Base-by-base conservation (phyloP, 2,329 filamentous ascomycete genomes). In the Diaporthe citrichinensis region DNA sequence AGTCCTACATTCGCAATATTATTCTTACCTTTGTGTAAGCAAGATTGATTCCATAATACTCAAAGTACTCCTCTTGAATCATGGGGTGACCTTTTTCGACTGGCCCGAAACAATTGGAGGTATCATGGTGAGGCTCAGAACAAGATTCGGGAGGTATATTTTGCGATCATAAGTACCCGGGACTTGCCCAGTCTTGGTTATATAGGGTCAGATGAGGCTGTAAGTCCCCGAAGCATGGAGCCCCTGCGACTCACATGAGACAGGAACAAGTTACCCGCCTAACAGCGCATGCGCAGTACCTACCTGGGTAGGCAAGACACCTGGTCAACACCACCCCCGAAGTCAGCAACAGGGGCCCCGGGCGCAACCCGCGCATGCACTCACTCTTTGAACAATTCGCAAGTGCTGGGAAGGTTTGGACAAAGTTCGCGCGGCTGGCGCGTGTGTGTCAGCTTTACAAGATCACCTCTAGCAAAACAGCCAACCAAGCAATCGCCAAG, bases 171-270 rank as follows among this genome's bases (percentile, higher is more conserved):
- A 68, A 51, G 46, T 34, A 2, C 41, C 28, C 36, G 25, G 15
- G 17, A 6, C 25, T 41, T 17, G 14, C 15, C 7, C 25, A 3
- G 31, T 7, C 10, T 20, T 25, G 15, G 15, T 7, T 39, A 46
- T 46, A 23, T 4, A 12, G 5, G n/a, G 5, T 17, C 17, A 10
- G n/a, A 46, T 23, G 20, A 10, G 15, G 17, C 59, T 46, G 15
- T 3, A 36, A 53, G 8, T 28, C 31, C 14, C 14, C 49, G 44
- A 53, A 15, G 23, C 28, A 25, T 25, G 2, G 20, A 53, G 28
- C n/a, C 46, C 49, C n/a, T 68, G 31, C 15, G 31, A 9, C 46
- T n/a, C 46, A 68, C 65, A 68, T 9, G 65, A 68, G 49, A 68
- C 65, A 53, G 8, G n/a, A n/a, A n/a, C n/a, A 20, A 28, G 10